phyloP scores from a whole-genome alignment of 768 basidiomycete genomes.

The Rhodotorula diobovata region DNA sequence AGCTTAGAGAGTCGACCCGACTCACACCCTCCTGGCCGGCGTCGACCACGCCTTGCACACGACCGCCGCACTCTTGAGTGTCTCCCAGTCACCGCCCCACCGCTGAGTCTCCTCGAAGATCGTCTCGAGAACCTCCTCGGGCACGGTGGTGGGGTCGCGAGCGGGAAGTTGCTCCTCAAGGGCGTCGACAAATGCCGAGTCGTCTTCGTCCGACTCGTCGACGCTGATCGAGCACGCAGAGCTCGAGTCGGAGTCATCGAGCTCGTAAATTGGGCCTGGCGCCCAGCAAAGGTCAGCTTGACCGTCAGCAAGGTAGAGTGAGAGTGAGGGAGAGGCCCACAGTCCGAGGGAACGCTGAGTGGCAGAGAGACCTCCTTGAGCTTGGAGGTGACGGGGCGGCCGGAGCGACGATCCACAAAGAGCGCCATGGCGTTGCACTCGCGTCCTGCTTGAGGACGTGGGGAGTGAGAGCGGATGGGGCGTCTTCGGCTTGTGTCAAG shows the following conservation, averaged over 20 bases:
- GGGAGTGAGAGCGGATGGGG: too few relatives aligned
- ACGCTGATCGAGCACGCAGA: neutral
- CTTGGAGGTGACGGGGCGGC: neutral
- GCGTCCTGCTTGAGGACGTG: too few relatives aligned
- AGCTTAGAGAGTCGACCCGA: neutral
- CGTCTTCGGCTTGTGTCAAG: too few relatives aligned
- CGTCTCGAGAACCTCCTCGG: neutral
- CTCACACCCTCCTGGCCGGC: conserved; percentile 4
- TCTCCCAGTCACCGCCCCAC: neutral
- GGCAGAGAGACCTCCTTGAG: neutral
- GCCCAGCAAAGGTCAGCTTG: neutral
- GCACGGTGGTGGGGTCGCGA: neutral
- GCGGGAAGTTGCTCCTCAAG: neutral
- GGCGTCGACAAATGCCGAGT: neutral
- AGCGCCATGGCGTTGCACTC: conserved; percentile 1
- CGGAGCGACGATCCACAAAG: conserved; percentile 6
- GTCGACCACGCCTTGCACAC: conserved; percentile 1
- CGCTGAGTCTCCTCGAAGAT: neutral
- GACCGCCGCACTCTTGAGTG: conserved; percentile 1
- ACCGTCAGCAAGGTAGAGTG: neutral
- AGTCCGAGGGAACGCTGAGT: neutral
- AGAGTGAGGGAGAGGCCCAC: neutral
- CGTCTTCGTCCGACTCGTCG: neutral
- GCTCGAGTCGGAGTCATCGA: neutral
- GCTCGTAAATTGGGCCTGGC: conserved; percentile 7